Evolutionary conservation across 768 basidiomycete species (phyloP), one percentile per base, ranked within the genome.

Genomic region (Suillus lakei): DNA sequence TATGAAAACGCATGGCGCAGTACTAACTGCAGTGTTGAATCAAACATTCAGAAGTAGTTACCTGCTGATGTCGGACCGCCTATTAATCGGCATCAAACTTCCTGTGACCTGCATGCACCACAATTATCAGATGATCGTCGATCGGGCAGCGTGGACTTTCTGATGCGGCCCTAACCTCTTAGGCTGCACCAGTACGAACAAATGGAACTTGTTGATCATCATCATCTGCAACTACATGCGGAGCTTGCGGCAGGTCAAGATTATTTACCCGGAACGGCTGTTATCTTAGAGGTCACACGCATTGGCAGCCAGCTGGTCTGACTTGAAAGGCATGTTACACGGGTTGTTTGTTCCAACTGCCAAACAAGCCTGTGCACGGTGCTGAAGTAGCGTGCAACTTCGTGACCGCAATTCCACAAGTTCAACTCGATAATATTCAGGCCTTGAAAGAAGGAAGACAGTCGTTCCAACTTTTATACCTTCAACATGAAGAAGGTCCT

Each of bases 401-500:
- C 26, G 41, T 43, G 18, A 43, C 41, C 6, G 16, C 41, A 50
- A 16, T 50, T 26, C 48, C 48, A 50, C 48, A n/a, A 46, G 44
- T 46, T 12, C 10, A 5, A n/a, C 43, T 21, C 21, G 41, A 21
- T 21, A 21, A 5, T n/a, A n/a, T 21, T 46, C 44, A 7, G 10
- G 12, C 18, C 12, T 23, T 46, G 44, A 43, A 36, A 36, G 36
- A 36, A 34, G 32, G 32, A 38, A 38, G 36, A 38, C 43, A 44
- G 44, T 44, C 44, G n/a, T 44, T 44, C 9, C 28, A 32, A 54
- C 32, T 36, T 16, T 32, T 5, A 5, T 32, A 28, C 15, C 56
- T 41, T 41, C 39, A 41, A 41, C 6, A 78, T 73, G 55, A 85
- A 85, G 84, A 84, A 68, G 76, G 71, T 73, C n/a, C 65, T 75